A percentile compares a stretch with the other conserved stretches of the same genome.
These are phyloP conservation scores for Cadophora sp. DNA, from an alignment of 2,329 filamentous ascomycete species.

Conservation along the genomic window DNA sequence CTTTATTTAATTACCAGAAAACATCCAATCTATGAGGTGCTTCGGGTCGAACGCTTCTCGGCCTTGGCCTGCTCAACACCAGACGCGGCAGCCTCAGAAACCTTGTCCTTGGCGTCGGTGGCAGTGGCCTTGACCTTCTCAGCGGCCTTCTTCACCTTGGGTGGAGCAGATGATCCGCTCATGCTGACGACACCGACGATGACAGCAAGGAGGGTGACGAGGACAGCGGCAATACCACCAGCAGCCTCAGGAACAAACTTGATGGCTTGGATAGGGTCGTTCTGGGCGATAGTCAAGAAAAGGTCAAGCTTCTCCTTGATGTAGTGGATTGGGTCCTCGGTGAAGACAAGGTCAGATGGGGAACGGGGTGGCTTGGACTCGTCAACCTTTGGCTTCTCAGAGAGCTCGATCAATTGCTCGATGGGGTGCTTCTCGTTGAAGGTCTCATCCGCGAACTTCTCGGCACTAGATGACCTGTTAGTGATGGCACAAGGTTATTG, in stretches of 20 bases:
- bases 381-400: slow-evolving; percentile 76
- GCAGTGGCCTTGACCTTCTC: slow-evolving; percentile 71
- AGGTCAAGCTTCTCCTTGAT: slow-evolving; percentile 92
- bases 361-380: slow-evolving; percentile 67
- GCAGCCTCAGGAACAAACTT: slow-evolving; percentile 92
- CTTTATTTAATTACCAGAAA: slow-evolving; percentile 2
- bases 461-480: slow-evolving; percentile 55
- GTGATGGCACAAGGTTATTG: no score
- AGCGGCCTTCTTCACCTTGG: slow-evolving; percentile 77
- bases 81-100: slow-evolving; percentile 61
- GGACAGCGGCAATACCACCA: slow-evolving; percentile 75
- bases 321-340: slow-evolving; percentile 87
- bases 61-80: slow-evolving; percentile 78
- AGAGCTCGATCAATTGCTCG: slow-evolving; percentile 82
- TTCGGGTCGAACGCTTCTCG: slow-evolving; percentile 45
- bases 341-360: slow-evolving; percentile 82
- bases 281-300: slow-evolving; percentile 83
- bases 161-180: slow-evolving; percentile 70
- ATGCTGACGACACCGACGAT: slow-evolving; percentile 70
- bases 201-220: slow-evolving; percentile 74
- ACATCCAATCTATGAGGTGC: slow-evolving; percentile 38
- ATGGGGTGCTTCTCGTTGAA: slow-evolving; percentile 87
- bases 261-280: slow-evolving; percentile 81
- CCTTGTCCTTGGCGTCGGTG: slow-evolving; percentile 79
- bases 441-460: slow-evolving; percentile 86